Conservation (phyloP, 768 basidiomycete species). For the Paxillus rubicundulus region DNA sequence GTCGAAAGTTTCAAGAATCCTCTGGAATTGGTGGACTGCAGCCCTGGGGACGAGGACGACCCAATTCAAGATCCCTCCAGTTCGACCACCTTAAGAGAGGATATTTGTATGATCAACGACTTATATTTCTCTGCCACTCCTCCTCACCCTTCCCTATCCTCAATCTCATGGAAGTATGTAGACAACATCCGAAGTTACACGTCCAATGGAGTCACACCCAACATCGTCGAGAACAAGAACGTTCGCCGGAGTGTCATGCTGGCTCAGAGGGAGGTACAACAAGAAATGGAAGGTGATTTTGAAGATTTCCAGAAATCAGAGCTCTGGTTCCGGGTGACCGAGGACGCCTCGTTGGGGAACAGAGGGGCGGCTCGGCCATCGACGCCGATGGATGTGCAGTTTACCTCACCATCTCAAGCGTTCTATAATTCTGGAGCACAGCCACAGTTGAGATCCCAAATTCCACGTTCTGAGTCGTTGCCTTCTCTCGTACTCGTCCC, state of each 20-base stretch:
- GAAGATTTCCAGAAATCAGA: conserved; percentile 86
- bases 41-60: conserved; percentile 59
- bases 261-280: conserved; percentile 82
- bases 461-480: conserved; percentile 37
- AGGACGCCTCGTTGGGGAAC: conserved; percentile 51
- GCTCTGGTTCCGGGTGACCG: conserved; percentile 87
- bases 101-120: conserved; percentile 86
- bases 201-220: conserved; percentile 44
- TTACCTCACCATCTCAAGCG: conserved; percentile 8
- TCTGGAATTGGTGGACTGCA: conserved; percentile 72
- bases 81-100: conserved; percentile 71
- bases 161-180: conserved; percentile 69
- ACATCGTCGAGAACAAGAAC: conserved; percentile 41
- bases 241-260: conserved; percentile 79
- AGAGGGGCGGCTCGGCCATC: conserved; percentile 5
- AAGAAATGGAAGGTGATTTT: conserved; percentile 90
- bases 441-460: conserved; percentile 9
- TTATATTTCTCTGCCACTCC: conserved; percentile 73
- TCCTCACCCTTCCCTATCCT: conserved; percentile 55
- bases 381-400: conserved; percentile 2
- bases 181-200: conserved; percentile 69
- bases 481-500: conserved; percentile 28
- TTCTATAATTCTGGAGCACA: neutral
- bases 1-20: conserved; percentile 99
- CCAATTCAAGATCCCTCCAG: conserved; percentile 55